A percentile compares a stretch with the other conserved stretches of the same genome.
phyloP scores from a whole-genome alignment of 2,329 filamentous ascomycete genomes.

The Exophiala bonariae region DNA sequence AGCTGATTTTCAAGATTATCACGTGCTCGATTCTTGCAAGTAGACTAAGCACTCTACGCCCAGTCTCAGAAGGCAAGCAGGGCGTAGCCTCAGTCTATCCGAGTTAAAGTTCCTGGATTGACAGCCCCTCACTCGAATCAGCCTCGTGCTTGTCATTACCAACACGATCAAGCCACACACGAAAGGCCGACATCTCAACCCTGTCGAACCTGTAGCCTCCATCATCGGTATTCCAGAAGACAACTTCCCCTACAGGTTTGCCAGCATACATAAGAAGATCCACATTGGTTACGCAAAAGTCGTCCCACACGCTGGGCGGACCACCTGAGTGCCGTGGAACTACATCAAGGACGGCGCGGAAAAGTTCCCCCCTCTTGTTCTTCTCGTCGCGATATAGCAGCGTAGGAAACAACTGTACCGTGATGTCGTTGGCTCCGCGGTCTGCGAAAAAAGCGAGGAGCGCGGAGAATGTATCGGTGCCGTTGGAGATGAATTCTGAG shows the following conservation, averaged over 20 bases:
- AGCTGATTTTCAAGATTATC: too few relatives aligned
- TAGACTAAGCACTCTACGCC: too few relatives aligned
- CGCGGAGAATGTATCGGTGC: slow-evolving; percentile 17
- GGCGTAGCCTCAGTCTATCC: too few relatives aligned
- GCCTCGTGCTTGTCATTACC: background rate
- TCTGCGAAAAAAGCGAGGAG: background rate
- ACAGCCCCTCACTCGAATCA: background rate
- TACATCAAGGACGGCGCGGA: slow-evolving; percentile 28
- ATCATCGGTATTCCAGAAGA: slow-evolving; percentile 35
- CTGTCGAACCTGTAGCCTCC: slow-evolving; percentile 12
- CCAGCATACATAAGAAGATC: slow-evolving; percentile 35
- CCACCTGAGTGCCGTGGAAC: background rate
- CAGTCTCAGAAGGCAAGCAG: too few relatives aligned
- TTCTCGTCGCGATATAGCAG: slow-evolving; percentile 16
- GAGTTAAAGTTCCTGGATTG: slow-evolving; percentile 8
- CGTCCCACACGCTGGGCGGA: slow-evolving; percentile 28
- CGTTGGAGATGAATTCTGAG: slow-evolving; percentile 21
- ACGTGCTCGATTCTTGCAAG: too few relatives aligned
- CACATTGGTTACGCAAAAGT: slow-evolving; percentile 38
- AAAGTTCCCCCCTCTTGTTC: slow-evolving; percentile 33
- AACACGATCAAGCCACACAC: slow-evolving; percentile 17
- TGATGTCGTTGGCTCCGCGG: background rate
- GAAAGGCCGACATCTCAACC: slow-evolving; percentile 36
- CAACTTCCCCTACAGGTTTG: slow-evolving; percentile 34
- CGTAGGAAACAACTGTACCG: slow-evolving; percentile 23